Evolutionary conservation across 345 rosid genomes (phyloP), one percentile per base, ranked within the genome.

Genomic region (Gossypium ekmanianum): DNA sequence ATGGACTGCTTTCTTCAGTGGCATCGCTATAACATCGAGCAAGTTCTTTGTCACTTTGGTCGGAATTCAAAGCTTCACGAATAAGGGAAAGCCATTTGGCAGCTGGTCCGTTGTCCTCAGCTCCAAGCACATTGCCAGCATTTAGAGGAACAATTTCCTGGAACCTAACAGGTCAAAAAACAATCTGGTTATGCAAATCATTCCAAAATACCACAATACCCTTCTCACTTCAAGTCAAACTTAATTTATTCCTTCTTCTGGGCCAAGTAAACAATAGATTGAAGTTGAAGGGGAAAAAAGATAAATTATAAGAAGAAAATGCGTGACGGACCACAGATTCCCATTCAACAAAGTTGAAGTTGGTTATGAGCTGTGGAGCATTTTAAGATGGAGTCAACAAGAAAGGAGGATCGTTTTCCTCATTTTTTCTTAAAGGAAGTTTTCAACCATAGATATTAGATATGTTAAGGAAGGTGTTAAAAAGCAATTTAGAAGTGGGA

Each of bases 81-180:
- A 92, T 87, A 66, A 92, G 87, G 72, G 89, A 83, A 51, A 92
- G 82, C 97, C 97, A 92, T 79, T 88, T 87, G 79, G 85, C 78
- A 24, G 90, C 96, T 1, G 97, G 97, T 1, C 85, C 87, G 50
- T 75, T 87, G 82, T 90, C 96, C 74, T 88, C 97, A 6, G 96
- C 90, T 63, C 95, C 97, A 1, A 92, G 85, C 5, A 92, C 96
- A 74, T 92, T 92, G 11, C 94, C 96, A 0, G 96, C 96, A 68
- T 92, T 92, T 50, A 92, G 77, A 26, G 96, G 97, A 66, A 92
- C 97, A 5, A 92, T 90, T 82, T 92, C 97, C 81, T 92, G 97
- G 81, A 90, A 92, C 83, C 97, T 92, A 75, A 41, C 65, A 66
- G 50, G 66, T 64, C 47, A 61, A 51, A 14, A 45, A 61, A 45